Evolutionary conservation across 805 yeast species (phyloP).

Genomic region (Starmera quercuum): DNA sequence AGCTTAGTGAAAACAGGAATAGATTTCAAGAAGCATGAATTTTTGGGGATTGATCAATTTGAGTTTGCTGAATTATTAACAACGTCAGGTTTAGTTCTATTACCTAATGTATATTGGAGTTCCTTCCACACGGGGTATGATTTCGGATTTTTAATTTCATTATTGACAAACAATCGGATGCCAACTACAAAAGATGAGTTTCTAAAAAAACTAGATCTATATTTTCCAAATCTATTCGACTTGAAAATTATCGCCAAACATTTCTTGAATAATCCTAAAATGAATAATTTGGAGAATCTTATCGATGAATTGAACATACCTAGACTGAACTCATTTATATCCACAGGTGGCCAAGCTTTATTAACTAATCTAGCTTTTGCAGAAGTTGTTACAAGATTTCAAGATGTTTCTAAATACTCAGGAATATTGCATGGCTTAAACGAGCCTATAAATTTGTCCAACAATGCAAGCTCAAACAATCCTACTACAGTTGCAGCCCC

Average conservation of each 20-base stretch:
- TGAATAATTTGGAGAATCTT: constrained; percentile 39
- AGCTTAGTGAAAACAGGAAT: constrained; percentile 75
- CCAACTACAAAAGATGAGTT: constrained; percentile 80
- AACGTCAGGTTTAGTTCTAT: constrained; percentile 78
- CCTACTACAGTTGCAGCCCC: background rate
- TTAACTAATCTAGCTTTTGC: constrained; percentile 59
- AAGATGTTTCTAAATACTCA: constrained; percentile 31
- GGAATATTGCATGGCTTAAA: constrained; percentile 49
- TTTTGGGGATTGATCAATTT: constrained; percentile 69
- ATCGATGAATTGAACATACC: constrained; percentile 70
- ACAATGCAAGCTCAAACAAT: background rate
- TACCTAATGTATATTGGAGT: constrained; percentile 67
- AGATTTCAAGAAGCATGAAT: constrained; percentile 67
- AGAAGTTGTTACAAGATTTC: constrained; percentile 32
- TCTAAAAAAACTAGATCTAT: constrained; percentile 57
- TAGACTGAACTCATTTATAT: constrained; percentile 45
- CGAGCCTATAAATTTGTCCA: constrained; percentile 2
- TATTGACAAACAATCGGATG: constrained; percentile 66
- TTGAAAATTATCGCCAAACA: constrained; percentile 48
- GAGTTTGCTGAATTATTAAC: constrained; percentile 80
- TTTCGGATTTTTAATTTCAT: constrained; percentile 77
- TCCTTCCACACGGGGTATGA: constrained; percentile 94
- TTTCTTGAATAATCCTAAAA: constrained; percentile 4
- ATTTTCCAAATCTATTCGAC: constrained; percentile 80
- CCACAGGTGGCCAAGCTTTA: constrained; percentile 56